Conservation (phyloP, 2,329 filamentous ascomycete species). For the Nigrograna mackinnonii region DNA sequence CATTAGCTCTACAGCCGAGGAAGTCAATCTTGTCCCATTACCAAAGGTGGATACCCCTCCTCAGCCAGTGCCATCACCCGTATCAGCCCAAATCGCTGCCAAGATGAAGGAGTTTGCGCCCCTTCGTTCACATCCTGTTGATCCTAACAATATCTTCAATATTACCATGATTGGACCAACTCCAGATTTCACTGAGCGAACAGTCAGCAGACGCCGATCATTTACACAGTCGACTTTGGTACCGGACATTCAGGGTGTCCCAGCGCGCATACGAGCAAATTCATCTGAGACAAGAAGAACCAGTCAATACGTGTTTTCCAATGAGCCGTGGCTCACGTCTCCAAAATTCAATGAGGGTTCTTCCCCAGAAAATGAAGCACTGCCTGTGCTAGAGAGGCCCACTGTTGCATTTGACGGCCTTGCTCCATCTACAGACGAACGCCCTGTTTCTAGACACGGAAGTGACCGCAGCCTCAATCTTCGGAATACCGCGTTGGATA, state of each 20-base stretch:
- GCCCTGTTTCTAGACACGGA: conserved; percentile 34
- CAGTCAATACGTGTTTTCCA: conserved; percentile 7
- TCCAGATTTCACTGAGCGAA: conserved; percentile 14
- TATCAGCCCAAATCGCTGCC: conserved; percentile 7
- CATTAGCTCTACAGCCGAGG: conserved; percentile 34
- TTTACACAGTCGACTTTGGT: conserved; percentile 13
- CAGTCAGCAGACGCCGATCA: conserved; percentile 18
- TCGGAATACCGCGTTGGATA: conserved; percentile 22
- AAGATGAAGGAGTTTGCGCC: conserved; percentile 29
- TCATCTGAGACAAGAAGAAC: conserved; percentile 19
- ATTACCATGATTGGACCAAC: neutral
- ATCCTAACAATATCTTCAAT: conserved; percentile 10
- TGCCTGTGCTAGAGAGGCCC: conserved; percentile 25
- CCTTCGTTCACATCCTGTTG: conserved; percentile 36
- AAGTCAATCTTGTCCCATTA: conserved; percentile 28
- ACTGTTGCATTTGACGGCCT: conserved; percentile 10
- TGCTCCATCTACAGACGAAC: conserved; percentile 15
- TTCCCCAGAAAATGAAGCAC: conserved; percentile 14
- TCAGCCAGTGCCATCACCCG: conserved; percentile 11
- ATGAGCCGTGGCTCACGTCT: conserved; percentile 17
- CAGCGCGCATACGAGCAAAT: conserved; percentile 28
- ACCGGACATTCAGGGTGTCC: conserved; percentile 13
- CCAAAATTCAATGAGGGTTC: conserved; percentile 17
- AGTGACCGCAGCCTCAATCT: conserved; percentile 15
- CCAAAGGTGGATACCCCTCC: conserved; percentile 30